phyloP scores from a whole-genome alignment of 2,329 filamentous ascomycete genomes.

The Xylariaceae sp. region DNA sequence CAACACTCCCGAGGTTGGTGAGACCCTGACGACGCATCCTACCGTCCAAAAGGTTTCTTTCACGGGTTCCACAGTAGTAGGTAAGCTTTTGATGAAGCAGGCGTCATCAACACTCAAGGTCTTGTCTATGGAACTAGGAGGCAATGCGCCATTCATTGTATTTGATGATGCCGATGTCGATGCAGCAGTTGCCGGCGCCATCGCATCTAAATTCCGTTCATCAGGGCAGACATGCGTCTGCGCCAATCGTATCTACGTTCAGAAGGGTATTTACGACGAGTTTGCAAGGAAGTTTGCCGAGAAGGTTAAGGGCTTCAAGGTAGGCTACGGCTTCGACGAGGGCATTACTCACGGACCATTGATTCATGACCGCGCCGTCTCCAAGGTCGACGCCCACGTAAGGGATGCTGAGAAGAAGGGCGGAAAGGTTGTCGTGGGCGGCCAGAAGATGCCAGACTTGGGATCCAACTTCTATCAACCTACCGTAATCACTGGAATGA shows the following conservation, averaged over 20 bases:
- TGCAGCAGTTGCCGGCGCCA: slow-evolving; percentile 78
- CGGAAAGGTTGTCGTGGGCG: slow-evolving; percentile 75
- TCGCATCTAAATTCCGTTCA: slow-evolving; percentile 89
- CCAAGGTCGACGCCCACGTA: slow-evolving; percentile 81
- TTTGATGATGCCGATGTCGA: slow-evolving; percentile 96
- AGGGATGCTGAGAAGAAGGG: slow-evolving; percentile 80
- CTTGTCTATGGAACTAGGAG: slow-evolving; percentile 86
- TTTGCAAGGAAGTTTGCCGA: slow-evolving; percentile 73
- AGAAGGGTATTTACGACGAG: slow-evolving; percentile 76
- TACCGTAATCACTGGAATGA: slow-evolving; percentile 89
- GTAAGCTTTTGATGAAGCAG: slow-evolving; percentile 86
- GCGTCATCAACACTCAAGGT: slow-evolving; percentile 83
- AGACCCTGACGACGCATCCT: slow-evolving; percentile 75
- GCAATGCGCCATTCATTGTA: slow-evolving; percentile 95
- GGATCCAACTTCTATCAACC: slow-evolving; percentile 89
- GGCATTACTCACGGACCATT: slow-evolving; percentile 80
- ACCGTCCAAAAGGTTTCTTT: slow-evolving; percentile 90
- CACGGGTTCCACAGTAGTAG: slow-evolving; percentile 77
- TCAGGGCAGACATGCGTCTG: slow-evolving; percentile 96
- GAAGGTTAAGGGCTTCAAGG: slow-evolving; percentile 75
- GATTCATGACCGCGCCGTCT: slow-evolving; percentile 82
- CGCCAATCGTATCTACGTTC: slow-evolving; percentile 82
- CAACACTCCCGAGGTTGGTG: slow-evolving; percentile 81
- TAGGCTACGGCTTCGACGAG: slow-evolving; percentile 75
- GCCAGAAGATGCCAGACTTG: slow-evolving; percentile 73